Evolutionary conservation across 176 grass and related monocot species (phyloP).

Genomic region (Dendrocalamus sinicus): DNA sequence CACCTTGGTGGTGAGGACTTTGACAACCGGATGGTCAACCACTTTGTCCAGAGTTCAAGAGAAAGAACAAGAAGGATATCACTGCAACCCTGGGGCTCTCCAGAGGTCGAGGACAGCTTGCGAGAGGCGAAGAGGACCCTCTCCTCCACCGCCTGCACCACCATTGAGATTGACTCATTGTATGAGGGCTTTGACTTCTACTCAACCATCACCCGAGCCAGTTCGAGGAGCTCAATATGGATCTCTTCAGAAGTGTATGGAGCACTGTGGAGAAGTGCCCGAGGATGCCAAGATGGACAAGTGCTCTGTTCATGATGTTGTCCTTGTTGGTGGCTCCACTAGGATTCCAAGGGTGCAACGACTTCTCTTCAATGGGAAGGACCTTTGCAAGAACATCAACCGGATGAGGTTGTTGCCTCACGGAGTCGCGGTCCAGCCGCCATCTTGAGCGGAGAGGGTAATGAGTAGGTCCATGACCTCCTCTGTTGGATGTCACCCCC

Average conservation of each 20-base stretch:
- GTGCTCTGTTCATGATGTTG: conserved; percentile 25
- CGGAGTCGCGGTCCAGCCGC: conserved; percentile 20
- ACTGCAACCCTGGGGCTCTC: conserved; percentile 24
- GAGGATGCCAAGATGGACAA: conserved; percentile 37
- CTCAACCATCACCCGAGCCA: conserved; percentile 11
- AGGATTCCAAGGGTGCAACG: conserved; percentile 29
- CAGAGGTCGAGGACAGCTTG: conserved; percentile 26
- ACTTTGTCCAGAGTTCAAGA: conserved; percentile 36
- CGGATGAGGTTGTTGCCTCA: background rate
- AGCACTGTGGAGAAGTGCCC: conserved; percentile 35
- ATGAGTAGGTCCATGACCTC: conserved; percentile 43
- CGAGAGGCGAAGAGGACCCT: conserved; percentile 22
- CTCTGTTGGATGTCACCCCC: conserved; percentile 38
- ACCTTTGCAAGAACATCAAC: background rate
- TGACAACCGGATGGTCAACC: conserved; percentile 28
- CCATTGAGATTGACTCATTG: conserved; percentile 12
- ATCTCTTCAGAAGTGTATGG: conserved; percentile 40
- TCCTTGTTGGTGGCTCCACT: conserved; percentile 31
- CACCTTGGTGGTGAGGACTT: conserved; percentile 32
- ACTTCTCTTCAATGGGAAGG: conserved; percentile 28
- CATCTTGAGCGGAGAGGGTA: conserved; percentile 37
- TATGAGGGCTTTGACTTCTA: conserved; percentile 29
- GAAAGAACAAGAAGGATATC: conserved; percentile 39
- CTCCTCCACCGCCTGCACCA: conserved; percentile 22
- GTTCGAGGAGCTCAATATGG: conserved; percentile 36